Conservation (phyloP, 2,329 filamentous ascomycete genomes). For the Hypoxylon sp. region DNA sequence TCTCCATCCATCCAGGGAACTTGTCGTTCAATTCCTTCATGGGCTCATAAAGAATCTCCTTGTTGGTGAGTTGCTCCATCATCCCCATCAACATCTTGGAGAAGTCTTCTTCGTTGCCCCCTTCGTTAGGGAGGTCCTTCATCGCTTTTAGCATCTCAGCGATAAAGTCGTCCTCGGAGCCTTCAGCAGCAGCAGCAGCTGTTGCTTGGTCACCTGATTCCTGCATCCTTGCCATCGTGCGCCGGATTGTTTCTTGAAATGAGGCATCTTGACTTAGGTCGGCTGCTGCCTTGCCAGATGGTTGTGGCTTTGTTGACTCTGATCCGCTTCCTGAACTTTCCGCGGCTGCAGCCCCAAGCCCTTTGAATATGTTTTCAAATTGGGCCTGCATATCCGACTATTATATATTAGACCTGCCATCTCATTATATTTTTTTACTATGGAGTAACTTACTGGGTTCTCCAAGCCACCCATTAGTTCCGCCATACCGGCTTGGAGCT, state of each 20-base stretch:
- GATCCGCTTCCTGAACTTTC: slow-evolving; percentile 49
- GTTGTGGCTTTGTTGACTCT: slow-evolving; percentile 45
- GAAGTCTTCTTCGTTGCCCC: slow-evolving; percentile 83
- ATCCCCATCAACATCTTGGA: slow-evolving; percentile 96
- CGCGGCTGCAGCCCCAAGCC: slow-evolving; percentile 71
- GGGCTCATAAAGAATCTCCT: slow-evolving; percentile 97
- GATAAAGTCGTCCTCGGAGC: slow-evolving; percentile 82
- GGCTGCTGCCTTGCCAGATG: slow-evolving; percentile 50
- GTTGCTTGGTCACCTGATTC: slow-evolving; percentile 88
- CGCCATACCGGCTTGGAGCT: slow-evolving; percentile 92
- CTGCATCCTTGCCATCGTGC: slow-evolving; percentile 97
- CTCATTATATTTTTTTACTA: neutral
- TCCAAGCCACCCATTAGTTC: slow-evolving; percentile 82
- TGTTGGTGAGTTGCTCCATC: slow-evolving; percentile 99
- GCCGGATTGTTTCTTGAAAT: slow-evolving; percentile 93
- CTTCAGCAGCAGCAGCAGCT: slow-evolving; percentile 78
- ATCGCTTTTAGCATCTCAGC: slow-evolving; percentile 94
- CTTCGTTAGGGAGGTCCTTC: slow-evolving; percentile 72
- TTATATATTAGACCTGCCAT: neutral
- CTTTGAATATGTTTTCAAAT: slow-evolving; percentile 83
- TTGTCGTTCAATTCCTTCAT: slow-evolving; percentile 98
- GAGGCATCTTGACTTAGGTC: slow-evolving; percentile 69
- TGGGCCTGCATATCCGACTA: slow-evolving; percentile 82
- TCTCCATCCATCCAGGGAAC: slow-evolving; percentile 89
- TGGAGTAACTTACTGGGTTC: slow-evolving; percentile 63